These are phyloP conservation scores for Penicillium chermesinum DNA, from an alignment of 495 filamentous ascomycete species.

Conservation along the genomic window DNA sequence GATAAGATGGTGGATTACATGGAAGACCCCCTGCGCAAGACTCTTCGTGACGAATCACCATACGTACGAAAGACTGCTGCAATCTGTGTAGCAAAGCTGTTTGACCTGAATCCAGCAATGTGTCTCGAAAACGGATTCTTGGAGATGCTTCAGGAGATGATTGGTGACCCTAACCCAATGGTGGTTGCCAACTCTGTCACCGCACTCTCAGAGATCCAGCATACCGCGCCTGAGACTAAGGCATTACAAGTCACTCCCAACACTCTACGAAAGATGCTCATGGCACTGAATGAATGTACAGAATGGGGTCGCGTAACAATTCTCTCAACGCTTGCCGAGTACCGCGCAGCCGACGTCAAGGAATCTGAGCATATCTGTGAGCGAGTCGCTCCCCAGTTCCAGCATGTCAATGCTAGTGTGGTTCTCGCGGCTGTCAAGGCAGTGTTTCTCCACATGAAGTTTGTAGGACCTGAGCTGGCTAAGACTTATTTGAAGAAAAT, in stretches of 20 bases:
- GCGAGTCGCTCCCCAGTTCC: slow-evolving; percentile 91
- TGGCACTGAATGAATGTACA: slow-evolving; percentile 97
- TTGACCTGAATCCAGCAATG: slow-evolving; percentile 85
- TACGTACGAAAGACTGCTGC: slow-evolving; percentile 98
- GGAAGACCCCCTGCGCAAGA: slow-evolving; percentile 97
- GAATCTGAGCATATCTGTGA: slow-evolving; percentile 99
- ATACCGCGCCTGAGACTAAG: slow-evolving; percentile 83
- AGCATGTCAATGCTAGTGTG: slow-evolving; percentile 96
- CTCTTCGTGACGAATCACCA: slow-evolving; percentile 91
- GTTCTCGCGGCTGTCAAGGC: slow-evolving; percentile 95
- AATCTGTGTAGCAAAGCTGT: slow-evolving; percentile 96
- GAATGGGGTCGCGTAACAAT: slow-evolving; percentile 99
- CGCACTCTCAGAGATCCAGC: slow-evolving; percentile 84
- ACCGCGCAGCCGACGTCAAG: slow-evolving; percentile 78
- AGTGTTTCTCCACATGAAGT: slow-evolving; percentile 94
- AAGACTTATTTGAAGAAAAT: slow-evolving; percentile 93
- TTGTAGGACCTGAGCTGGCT: slow-evolving; percentile 69
- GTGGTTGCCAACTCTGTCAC: slow-evolving; percentile 96
- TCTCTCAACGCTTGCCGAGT: slow-evolving; percentile 81
- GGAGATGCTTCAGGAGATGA: slow-evolving; percentile 92
- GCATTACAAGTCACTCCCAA: slow-evolving; percentile 75
- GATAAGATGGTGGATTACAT: slow-evolving; percentile 99
- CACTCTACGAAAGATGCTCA: slow-evolving; percentile 87
- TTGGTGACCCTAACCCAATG: slow-evolving; percentile 98
- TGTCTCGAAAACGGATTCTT: slow-evolving; percentile 97